Base-by-base conservation (phyloP, 2,329 filamentous ascomycete species). In the Colletotrichum chrysophilum region DNA sequence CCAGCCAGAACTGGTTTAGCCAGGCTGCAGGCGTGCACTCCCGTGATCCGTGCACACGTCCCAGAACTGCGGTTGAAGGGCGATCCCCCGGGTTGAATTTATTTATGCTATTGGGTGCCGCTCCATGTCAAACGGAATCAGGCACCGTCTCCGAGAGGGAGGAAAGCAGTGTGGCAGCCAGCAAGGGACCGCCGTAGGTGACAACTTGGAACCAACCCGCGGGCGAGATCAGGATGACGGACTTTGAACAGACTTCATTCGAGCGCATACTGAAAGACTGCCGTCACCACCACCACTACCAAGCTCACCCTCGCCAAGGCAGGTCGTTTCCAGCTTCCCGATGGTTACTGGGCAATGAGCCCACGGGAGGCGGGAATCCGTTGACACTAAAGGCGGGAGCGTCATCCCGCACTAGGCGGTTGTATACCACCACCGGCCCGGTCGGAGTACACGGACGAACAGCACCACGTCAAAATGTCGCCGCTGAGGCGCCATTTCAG, bases 1-100 rank as follows among this genome's bases (percentile, higher is more conserved):
- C 70, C 73, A 73, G 18, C 70, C 70, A 24, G 28, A 73, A 73
- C 55, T 48, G 69, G 73, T 14, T 65, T 76, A 76, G 74, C 24
- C 48, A 38, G 16, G 66, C 71, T 75, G 65, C 71, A 74, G 48
- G 43, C 56, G 48, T 61, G 28, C 24, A 61, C 73, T 71, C 64
- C 69, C 69, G 61, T 38, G 61, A 71, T 56, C 66, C 26, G 74
- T 76, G 74, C 65, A 43, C 67, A 60, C 36, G 65, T 77, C 75
- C 76, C 76, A 75, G 56, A 34, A 56, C 38, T 78, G 55, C 43
- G 76, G 76, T 77, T 76, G 61, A 72, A 71, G 67, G 71, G 71
- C 71, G 76, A 76, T 77, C 76, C 76, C 75, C 76, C 65, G 55
- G 65, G 69, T 34, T 66, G 75, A 65, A 34, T 21, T 65, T 26